Evolutionary conservation across 345 rosid species (phyloP).

Genomic region (Microthlaspi erraticum): DNA sequence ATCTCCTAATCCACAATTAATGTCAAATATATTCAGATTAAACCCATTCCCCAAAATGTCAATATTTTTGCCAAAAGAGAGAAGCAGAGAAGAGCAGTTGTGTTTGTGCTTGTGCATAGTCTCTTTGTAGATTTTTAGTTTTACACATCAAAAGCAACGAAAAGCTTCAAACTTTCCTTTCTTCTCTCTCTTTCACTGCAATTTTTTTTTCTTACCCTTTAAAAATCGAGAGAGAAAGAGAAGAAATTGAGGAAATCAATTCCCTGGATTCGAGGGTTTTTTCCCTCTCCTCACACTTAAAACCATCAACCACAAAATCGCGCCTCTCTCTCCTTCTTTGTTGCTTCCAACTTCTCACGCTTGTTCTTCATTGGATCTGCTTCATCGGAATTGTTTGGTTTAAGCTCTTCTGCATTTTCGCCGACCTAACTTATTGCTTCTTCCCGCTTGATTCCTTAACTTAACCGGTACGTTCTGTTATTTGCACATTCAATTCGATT

Average conservation of each 20-base stretch:
- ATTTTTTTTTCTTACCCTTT: constrained; percentile 11
- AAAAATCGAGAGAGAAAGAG: constrained; percentile 10
- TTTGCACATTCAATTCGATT: neutral
- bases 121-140: constrained; percentile 1
- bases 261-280: constrained; percentile 42
- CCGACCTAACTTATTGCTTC: neutral
- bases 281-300: constrained; percentile 29
- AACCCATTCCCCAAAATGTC: constrained; percentile 13
- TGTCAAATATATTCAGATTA: constrained; percentile 23
- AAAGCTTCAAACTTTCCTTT: constrained; percentile 46
- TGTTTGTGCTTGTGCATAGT: constrained; percentile 15
- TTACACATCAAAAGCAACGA: constrained; percentile 42
- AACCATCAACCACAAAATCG: constrained; percentile 27
- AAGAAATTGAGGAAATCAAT: constrained; percentile 25
- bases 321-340: constrained; percentile 3
- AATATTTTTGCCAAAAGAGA: constrained; percentile 3
- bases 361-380: constrained; percentile 21
- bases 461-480: neutral
- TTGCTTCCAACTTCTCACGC: constrained; percentile 23
- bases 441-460: constrained; percentile 9
- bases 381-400: neutral
- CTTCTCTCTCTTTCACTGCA: constrained; percentile 44
- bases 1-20: constrained; percentile 32
- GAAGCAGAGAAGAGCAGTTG: constrained; percentile 8
- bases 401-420: constrained; percentile 8